These are phyloP conservation scores for Fusarium sp. DNA, from an alignment of 2,329 filamentous ascomycete genomes.

Conservation along the genomic window DNA sequence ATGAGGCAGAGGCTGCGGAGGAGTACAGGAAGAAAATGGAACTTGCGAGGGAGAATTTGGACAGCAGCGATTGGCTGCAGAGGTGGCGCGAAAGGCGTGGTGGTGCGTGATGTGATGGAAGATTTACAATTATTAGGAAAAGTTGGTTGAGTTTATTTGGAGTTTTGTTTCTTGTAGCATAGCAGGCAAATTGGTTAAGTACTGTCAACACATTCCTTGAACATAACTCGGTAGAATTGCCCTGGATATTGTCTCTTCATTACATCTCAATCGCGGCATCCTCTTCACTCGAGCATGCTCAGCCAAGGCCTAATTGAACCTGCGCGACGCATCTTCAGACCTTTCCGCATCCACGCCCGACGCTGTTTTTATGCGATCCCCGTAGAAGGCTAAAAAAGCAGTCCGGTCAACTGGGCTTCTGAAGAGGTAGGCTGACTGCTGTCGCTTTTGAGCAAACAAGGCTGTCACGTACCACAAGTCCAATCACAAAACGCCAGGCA, in stretches of 20 bases:
- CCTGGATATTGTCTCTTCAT: background rate
- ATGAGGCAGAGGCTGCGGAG: background rate
- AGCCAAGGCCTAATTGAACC: too few relatives aligned
- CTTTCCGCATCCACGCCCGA: too few relatives aligned
- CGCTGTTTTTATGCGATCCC: too few relatives aligned
- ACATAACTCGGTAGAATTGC: accelerated
- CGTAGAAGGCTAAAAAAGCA: too few relatives aligned
- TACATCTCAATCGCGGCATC: too few relatives aligned
- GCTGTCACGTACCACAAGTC: background rate
- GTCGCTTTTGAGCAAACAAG: background rate
- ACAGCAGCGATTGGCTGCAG: background rate
- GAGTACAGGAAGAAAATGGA: background rate
- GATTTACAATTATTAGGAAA: background rate
- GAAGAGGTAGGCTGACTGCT: background rate
- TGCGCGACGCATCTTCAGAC: too few relatives aligned
- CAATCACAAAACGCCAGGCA: background rate
- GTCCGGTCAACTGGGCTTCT: too few relatives aligned
- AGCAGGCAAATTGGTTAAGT: accelerated
- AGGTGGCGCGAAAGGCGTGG: background rate
- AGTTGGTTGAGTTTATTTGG: background rate
- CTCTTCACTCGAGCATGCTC: too few relatives aligned
- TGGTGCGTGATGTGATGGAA: background rate
- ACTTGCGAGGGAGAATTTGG: accelerated
- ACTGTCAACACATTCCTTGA: accelerated
- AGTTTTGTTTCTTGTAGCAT: background rate